phyloP scores from a whole-genome alignment of 208 protist species.

The Acanthamoeba culbertsoni region DNA sequence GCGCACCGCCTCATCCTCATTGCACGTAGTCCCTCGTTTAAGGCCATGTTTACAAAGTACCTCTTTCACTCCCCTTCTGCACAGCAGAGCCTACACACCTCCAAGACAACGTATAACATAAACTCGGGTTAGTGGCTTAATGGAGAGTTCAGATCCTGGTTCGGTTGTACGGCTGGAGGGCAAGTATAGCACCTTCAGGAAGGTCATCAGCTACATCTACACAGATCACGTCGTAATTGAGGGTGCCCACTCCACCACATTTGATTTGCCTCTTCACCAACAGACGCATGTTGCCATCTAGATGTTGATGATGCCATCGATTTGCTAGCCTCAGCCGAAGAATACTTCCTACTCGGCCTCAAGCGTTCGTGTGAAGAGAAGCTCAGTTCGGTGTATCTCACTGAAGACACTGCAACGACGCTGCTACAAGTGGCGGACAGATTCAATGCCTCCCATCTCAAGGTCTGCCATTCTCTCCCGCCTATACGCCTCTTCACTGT shows the following conservation, averaged over 20 bases:
- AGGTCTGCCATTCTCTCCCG: not conserved
- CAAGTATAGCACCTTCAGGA: not conserved
- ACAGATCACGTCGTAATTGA: not conserved
- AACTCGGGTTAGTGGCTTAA: not conserved
- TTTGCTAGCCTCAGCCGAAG: not conserved
- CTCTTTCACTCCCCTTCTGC: too few species aligned
- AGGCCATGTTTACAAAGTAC: conserved; percentile 19
- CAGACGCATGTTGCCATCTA: not conserved
- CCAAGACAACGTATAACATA: not conserved
- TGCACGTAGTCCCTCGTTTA: not conserved
- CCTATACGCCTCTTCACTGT: not conserved
- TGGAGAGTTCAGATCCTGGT: not conserved
- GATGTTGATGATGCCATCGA: not conserved
- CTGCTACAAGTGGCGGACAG: not conserved
- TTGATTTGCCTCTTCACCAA: not conserved
- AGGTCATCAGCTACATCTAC: not conserved
- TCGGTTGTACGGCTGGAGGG: not conserved
- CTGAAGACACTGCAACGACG: not conserved
- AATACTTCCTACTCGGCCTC: not conserved
- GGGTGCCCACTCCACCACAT: not conserved
- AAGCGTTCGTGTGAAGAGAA: not conserved
- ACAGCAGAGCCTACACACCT: not conserved
- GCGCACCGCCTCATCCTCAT: not conserved
- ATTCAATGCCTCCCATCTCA: not conserved
- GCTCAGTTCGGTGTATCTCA: not conserved